phyloP scores from a whole-genome alignment of 805 yeast genomes.

The Candida pini region DNA sequence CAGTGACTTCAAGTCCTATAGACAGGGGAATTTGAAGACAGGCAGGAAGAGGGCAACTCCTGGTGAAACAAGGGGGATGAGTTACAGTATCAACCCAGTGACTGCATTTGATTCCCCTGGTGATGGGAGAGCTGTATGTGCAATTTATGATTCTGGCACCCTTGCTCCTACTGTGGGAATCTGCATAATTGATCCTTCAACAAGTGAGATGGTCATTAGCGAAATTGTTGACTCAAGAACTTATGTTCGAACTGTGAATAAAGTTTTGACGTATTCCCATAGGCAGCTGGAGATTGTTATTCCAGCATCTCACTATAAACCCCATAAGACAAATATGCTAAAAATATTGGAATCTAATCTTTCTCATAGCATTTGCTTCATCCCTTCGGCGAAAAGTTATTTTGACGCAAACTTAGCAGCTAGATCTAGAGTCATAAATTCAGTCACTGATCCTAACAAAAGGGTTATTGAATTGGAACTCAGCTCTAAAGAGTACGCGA shows the following conservation, averaged over 20 bases:
- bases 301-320: conserved; percentile 25
- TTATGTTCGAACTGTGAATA: conserved; percentile 38
- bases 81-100: no score
- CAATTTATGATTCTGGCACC: conserved; percentile 18
- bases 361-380: conserved; percentile 13
- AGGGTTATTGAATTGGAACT: conserved; percentile 21
- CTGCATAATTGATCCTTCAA: conserved; percentile 32
- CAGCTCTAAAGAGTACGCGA: conserved; percentile 24
- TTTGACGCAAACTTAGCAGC: conserved; percentile 18
- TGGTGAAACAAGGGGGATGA: no score
- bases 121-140: conserved; percentile 10
- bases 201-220: conserved; percentile 33
- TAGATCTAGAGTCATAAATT: conserved; percentile 9
- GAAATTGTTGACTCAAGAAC: conserved; percentile 40
- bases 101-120: background rate
- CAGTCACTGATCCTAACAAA: conserved; percentile 10
- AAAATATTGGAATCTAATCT: conserved; percentile 29
- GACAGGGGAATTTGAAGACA: no score
- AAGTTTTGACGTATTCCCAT: conserved; percentile 25
- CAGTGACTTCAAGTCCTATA: no score
- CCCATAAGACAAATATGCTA: conserved; percentile 27
- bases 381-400: conserved; percentile 18
- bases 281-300: conserved; percentile 32
- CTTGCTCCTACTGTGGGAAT: conserved; percentile 31
- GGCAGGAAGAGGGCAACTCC: no score